Conservation (phyloP, 2,329 filamentous ascomycete species). For the Teratosphaeria pseudoeucalypti region DNA sequence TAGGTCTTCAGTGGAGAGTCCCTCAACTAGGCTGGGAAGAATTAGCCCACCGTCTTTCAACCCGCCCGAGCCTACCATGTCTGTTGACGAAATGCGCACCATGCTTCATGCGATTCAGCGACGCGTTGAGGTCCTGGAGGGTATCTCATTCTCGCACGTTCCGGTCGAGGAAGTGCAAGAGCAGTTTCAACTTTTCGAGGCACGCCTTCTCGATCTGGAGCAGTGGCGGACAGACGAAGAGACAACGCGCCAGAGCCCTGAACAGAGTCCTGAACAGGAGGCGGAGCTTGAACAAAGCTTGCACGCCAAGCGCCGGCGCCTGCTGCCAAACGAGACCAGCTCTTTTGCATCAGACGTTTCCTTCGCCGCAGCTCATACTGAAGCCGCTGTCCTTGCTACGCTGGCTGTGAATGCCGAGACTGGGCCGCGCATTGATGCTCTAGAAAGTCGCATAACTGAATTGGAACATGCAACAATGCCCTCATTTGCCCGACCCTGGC, state of each 20-base stretch:
- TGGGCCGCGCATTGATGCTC: constrained; percentile 34
- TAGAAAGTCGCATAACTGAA: constrained; percentile 40
- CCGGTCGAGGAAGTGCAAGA: constrained; percentile 61
- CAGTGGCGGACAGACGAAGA: constrained; percentile 30
- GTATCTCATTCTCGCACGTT: constrained; percentile 54
- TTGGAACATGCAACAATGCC: constrained; percentile 51
- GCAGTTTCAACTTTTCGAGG: constrained; percentile 55
- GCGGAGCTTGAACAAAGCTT: constrained; percentile 21
- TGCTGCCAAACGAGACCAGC: constrained; percentile 22
- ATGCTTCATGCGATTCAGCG: constrained; percentile 42
- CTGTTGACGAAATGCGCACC: constrained; percentile 39
- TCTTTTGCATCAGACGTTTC: constrained; percentile 33
- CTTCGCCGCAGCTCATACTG: constrained; percentile 26
- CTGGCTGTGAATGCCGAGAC: constrained; percentile 28
- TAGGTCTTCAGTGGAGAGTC: neutral
- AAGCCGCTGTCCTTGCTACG: constrained; percentile 24
- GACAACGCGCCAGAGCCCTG: constrained; percentile 4
- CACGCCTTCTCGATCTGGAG: constrained; percentile 60
- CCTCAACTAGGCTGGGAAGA: neutral
- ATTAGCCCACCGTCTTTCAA: constrained; percentile 1
- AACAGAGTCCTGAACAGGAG: constrained; percentile 12
- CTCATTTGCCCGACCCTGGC: constrained; percentile 56
- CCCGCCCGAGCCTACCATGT: constrained; percentile 5
- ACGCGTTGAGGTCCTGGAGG: constrained; percentile 60
- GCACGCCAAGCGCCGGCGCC: constrained; percentile 17